Percentiles rank a stretch among this genome's conserved stretches.
Evolutionary conservation across 2,329 filamentous ascomycete species (phyloP).

Genomic region (Ilyonectria mors-panacis): DNA sequence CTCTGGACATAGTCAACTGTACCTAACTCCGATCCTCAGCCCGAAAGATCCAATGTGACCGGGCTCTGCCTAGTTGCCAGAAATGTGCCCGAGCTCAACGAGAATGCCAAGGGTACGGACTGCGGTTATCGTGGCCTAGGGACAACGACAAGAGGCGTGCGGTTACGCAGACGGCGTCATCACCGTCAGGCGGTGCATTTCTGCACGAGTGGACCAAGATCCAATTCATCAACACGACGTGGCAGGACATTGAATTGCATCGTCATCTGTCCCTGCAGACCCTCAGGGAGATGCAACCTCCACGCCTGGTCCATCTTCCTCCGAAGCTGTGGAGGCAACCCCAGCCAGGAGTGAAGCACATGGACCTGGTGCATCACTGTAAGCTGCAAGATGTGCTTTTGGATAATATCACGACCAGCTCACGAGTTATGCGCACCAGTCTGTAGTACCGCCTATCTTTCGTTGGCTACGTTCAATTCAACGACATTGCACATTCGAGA

Average conservation of each 20-base stretch:
- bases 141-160: slow-evolving; percentile 32
- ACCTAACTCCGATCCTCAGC: slow-evolving; percentile 25
- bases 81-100: slow-evolving; percentile 26
- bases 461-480: slow-evolving; percentile 30
- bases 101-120: slow-evolving; percentile 32
- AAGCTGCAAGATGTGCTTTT: background rate
- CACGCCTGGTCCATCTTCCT: rapidly evolving
- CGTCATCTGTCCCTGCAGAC: background rate
- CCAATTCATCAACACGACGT: slow-evolving; percentile 37
- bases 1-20: background rate
- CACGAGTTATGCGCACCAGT: slow-evolving; percentile 21
- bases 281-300: background rate
- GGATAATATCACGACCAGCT: background rate
- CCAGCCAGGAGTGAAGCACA: slow-evolving; percentile 5
- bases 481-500: slow-evolving; percentile 29
- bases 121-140: slow-evolving; percentile 40
- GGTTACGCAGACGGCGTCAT: background rate
- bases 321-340: background rate
- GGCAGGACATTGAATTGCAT: slow-evolving; percentile 26
- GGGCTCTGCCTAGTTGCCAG: slow-evolving; percentile 25
- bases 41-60: slow-evolving; percentile 43
- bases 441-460: slow-evolving; percentile 25
- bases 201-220: background rate
- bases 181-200: background rate
- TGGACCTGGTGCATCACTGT: slow-evolving; percentile 37